Base-by-base conservation (phyloP, 2,329 filamentous ascomycete species). In the Fusarium illudens region DNA sequence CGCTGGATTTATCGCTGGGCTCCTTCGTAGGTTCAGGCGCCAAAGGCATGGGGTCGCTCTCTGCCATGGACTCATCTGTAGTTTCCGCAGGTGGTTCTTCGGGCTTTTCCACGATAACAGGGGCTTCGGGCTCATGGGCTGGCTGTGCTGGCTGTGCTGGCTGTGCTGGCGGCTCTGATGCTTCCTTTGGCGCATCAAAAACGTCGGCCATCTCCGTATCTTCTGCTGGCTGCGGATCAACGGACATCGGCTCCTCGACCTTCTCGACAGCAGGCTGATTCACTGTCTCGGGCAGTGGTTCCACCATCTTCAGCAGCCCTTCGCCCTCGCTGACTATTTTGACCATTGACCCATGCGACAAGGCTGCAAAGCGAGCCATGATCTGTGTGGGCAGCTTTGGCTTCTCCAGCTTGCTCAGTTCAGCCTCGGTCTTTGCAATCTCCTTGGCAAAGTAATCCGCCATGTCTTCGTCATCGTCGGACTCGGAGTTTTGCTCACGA, bases 401-500 rank as follows among this genome's bases (percentile, higher is more conserved):
- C 71, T 59, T 79, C 71, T 83, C 79, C 7, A 87, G 74, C 51
- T 82, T 83, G 60, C 80, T 80, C 29, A 89, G 70, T 56, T 86
- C 81, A 1, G 77, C 77, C 62, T 87, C 83, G 2, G 82, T 81
- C 71, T 87, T 84, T 39, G 79, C 75, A 34, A 88, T 87, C 67
- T 87, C 79, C 55, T 79, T 79, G 54, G 84, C 81, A 55, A 89
- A 87, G 61, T 85, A 85, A 53, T 86, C 84, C 17, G 83, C 85
- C 78, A 88, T 84, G 44, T 86, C 84, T 49, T 88, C 86, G 59
- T 89, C 86, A 42, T 88, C 84, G 52, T 88, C 86, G 0, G 85
- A 87, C 46, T 84, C 84, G 2, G 78, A 79, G 34, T 75, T 76
- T 50, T 78, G 75, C 33, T 78, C 76, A 20, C 71, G 68, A 2